These are phyloP conservation scores for Kondoa subrosea DNA, from an alignment of 768 basidiomycete genomes.

Conservation along the genomic window DNA sequence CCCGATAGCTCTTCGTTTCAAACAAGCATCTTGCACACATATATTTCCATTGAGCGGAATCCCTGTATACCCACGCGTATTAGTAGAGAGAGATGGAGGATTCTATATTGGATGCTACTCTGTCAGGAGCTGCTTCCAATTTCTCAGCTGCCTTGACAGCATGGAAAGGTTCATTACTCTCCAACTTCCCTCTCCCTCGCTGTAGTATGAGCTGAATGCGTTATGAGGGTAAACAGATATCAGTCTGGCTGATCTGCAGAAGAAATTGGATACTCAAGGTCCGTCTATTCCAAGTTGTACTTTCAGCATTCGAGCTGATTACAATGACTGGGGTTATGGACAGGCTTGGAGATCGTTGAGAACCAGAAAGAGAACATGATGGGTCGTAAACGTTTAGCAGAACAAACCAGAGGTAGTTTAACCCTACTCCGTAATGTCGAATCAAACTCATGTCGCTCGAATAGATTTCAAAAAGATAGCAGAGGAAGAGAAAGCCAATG, in stretches of 20 bases:
- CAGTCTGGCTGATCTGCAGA: constrained; percentile 75
- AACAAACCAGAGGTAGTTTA: constrained; percentile 96
- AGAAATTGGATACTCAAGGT: constrained; percentile 71
- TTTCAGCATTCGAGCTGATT: not conserved
- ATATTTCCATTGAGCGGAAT: too few relatives aligned
- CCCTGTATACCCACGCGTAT: too few relatives aligned
- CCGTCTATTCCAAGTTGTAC: constrained; percentile 28
- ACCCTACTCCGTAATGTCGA: not conserved
- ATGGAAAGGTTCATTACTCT: constrained; percentile 18
- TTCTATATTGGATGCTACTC: not conserved
- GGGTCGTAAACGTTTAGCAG: constrained; percentile 80
- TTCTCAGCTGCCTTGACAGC: constrained; percentile 20
- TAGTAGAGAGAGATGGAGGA: not conserved
- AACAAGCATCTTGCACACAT: too few relatives aligned
- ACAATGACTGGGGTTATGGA: not conserved
- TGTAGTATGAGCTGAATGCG: not conserved
- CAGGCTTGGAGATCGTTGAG: constrained; percentile 70
- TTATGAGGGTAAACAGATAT: constrained; percentile 43
- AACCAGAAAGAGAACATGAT: constrained; percentile 95
- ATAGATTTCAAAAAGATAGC: constrained; percentile 91
- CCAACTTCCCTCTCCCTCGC: not conserved
- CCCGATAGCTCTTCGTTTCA: too few relatives aligned
- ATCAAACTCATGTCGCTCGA: too few relatives aligned
- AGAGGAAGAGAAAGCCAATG: constrained; percentile 67
- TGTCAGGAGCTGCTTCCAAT: constrained; percentile 4